Base-by-base conservation (phyloP, 2,329 filamentous ascomycete species). In the Aplosporella prunicola region DNA sequence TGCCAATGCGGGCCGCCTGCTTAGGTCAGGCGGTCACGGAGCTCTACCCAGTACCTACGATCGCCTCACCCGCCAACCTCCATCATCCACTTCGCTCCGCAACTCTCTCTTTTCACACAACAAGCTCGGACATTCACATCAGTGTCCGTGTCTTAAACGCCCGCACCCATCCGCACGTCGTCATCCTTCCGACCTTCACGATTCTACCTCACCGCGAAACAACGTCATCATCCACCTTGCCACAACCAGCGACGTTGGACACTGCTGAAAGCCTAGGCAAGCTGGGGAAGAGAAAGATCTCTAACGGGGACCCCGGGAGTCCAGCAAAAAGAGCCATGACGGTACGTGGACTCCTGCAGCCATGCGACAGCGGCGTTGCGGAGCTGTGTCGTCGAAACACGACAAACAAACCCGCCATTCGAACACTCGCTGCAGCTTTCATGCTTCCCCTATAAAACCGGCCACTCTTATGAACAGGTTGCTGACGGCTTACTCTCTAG, bases 281-380 rank as follows among this genome's bases (percentile, higher is more conserved):
- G 51, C 59, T 63, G 60, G 58, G 57, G 57, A 62, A 63, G 52
- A 56, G 60, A 53, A 61, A 53, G 51, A 47, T 47, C 43, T 53
- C 49, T 40, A 49, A 47, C 47, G 53, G 57, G 53, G 57, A 59
- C 57, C 49, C 50, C 50, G 52, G 55, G 50, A 48, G 52, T 54
- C 58, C 58, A 41, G 42, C 47, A 34, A 62, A 62, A 50, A 62
- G 60, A 56, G 48, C 42, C 44, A 63, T 63, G 60, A 50, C 58
- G 43, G 58, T 61, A 50, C 50, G 58, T 57, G 4, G 17, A 13
- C 37, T 2, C 42, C 5, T 17, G 8, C 32, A 9, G 9, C 15
- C 13, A 14, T 17, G 13, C 20, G 18, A 14, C n/a, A n/a, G 20
- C 11, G n/a, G 14, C 9, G 11, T 9, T n/a, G 20, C 8, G 22